Base-by-base conservation (phyloP, 148 eudicot species). In the Rhododendron vialii region DNA sequence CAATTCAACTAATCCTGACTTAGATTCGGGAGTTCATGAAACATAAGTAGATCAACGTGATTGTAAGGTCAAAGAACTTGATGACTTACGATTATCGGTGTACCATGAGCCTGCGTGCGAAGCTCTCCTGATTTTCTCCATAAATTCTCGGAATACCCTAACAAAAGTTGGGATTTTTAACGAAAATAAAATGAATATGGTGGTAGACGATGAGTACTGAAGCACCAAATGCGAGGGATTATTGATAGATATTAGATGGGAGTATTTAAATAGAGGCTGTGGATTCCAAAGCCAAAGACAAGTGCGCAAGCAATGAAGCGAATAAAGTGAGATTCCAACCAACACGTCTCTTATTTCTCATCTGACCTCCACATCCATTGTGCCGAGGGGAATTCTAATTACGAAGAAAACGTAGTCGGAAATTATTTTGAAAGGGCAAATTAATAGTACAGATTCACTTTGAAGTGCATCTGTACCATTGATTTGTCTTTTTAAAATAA, bases 31-130 rank as follows among this genome's bases (percentile, higher is more conserved):
- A 17, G 17, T 55, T 17, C 61, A 59, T 18, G 65, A 59, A 20
- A 22, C 65, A 5, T 17, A 15, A 55, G 61, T 4, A 55, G 61
- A 55, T 57, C 63, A 51, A 28, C 22, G 84, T 74, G 80, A 74
- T 73, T 15, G 15, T n/a, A 48, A 51, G 5, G 45, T 76, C 41
- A 28, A 38, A 55, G 7, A 7, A 26, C n/a, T 38, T 5, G 78
- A 59, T 20, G 28, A 87, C 98, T 90, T 90, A 96, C 99, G 93
- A 79, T 96, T 92, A 88, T 89, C 94, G 86, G 99, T 92, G 93
- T 95, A 96, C 99, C 99, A 96, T 53, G 98, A 95, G 84, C 98
- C 99, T 82, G 99, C 98, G 79, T 96, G 99, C n/a, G 98, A 92
- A 82, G 98, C 93, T 92, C 86, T 90, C 86, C 99, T 92, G 78